Percentiles rank a stretch among this genome's conserved stretches.
Evolutionary conservation across 176 grass and related monocot genomes (phyloP).

Genomic region (Pontederia paniculata): DNA sequence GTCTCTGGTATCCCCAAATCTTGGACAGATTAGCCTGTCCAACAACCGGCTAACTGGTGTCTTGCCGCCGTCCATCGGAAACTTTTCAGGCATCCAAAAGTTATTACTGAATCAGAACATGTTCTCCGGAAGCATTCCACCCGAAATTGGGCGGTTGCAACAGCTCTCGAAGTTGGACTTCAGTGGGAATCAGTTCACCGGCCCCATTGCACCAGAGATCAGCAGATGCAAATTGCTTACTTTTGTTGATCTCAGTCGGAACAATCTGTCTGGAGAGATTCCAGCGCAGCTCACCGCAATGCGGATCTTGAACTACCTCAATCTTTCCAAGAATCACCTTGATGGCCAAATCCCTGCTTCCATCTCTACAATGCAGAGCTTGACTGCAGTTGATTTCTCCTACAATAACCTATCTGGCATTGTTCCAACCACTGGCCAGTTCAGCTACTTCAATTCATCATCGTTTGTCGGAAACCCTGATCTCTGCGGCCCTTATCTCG

Average conservation of each 20-base stretch:
- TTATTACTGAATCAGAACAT: constrained; percentile 20
- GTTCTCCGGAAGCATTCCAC: constrained; percentile 23
- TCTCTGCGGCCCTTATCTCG: constrained; percentile 63
- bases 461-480: constrained; percentile 75
- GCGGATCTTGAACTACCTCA: constrained; percentile 19
- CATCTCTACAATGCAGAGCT: constrained; percentile 19
- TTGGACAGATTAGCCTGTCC: constrained; percentile 12
- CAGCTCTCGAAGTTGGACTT: constrained; percentile 20
- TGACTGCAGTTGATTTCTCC: constrained; percentile 40
- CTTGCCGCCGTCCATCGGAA: constrained; percentile 20
- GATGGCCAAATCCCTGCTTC: constrained; percentile 18
- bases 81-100: constrained; percentile 17
- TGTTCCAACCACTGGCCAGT: constrained; percentile 71
- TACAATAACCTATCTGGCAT: constrained; percentile 57
- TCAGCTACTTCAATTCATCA: constrained; percentile 93
- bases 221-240: constrained; percentile 15
- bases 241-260: constrained; percentile 14
- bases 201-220: constrained; percentile 16
- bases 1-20: background rate
- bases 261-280: constrained; percentile 25
- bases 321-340: constrained; percentile 22
- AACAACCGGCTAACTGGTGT: constrained; percentile 21
- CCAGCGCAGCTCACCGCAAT: constrained; percentile 22
- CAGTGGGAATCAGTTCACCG: constrained; percentile 22
- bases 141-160: constrained; percentile 16